Evolutionary conservation across 1,139 yeast genomes (phyloP), one percentile per base, ranked within the genome.

Genomic region (Debaryomyces singareniensis): DNA sequence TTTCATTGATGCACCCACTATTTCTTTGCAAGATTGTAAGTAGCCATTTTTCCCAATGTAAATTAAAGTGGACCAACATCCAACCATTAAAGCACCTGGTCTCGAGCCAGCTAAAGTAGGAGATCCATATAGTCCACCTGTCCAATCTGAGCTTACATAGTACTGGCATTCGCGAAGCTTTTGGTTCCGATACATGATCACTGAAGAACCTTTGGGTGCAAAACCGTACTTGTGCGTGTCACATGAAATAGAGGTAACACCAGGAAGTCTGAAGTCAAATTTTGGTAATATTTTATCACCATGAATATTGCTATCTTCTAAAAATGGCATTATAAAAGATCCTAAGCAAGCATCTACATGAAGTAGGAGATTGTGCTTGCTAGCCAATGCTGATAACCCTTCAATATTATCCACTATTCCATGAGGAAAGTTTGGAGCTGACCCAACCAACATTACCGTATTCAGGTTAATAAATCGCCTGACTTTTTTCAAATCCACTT

Each of bases 211-310:
- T 56, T 91, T 91, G 27, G 98, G 97, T 6, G 97, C 96, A 66
- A 89, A 91, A 2, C 97, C 98, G 50, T 91, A 91, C 55, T 91
- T 91, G 65, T 91, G 98, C 12, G 97, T 89, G 52, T 91, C 98
- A 58, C 97, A 91, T 9, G 96, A 84, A 37, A 91, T 89, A 3
- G 96, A 87, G 1, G 97, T 91, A n/a, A 91, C 97, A 24, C 97
- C 97, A 1, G 86, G 81, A 2, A 86, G 69, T 40, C 93, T 64
- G 58, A 91, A 91, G 53, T 91, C 98, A 58, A 89, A 89, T 12
- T 61, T 46, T 11, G 93, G 89, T 2, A 78, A 49, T 10, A 24
- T 53, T 4, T 28, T 38, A 24, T 48, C 47, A 3, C 58, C 69
- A 28, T 71, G 71, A 35, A 78, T 74, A 3, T 77, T 76, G 3